Evolutionary conservation across 768 basidiomycete species (phyloP).

Genomic region (Auricularia sp.): DNA sequence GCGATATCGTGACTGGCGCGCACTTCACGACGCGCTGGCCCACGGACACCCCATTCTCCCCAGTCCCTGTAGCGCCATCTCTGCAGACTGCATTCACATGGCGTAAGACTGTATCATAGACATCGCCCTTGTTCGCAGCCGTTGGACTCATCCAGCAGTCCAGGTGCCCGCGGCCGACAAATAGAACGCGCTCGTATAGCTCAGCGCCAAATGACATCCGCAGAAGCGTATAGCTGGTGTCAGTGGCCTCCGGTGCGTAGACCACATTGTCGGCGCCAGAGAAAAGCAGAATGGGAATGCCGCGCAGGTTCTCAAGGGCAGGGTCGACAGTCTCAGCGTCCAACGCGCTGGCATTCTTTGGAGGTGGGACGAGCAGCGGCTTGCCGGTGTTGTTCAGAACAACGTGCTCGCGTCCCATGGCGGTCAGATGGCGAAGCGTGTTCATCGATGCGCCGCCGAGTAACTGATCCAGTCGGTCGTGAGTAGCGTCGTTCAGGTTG

Average conservation of each 20-base stretch:
- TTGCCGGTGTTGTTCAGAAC: background rate
- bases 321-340: background rate
- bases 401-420: slow-evolving; percentile 2
- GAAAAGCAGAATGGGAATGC: slow-evolving; percentile 2
- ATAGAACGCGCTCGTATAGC: background rate
- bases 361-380: background rate
- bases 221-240: background rate
- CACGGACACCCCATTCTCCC: background rate
- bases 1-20: too few species aligned
- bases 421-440: background rate
- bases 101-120: background rate
- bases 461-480: slow-evolving; percentile 1
- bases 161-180: background rate
- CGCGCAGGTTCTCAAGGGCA: background rate
- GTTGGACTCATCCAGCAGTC: background rate
- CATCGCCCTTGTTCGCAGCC: background rate
- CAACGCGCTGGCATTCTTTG: background rate
- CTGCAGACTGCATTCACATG: background rate
- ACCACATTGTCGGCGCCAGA: slow-evolving; percentile 2
- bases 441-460: slow-evolving; percentile 5
- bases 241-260: background rate
- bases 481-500: slow-evolving; percentile 3
- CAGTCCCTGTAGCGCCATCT: background rate
- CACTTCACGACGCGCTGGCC: too few species aligned
- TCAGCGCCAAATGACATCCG: background rate